phyloP scores from a whole-genome alignment of 2,329 filamentous ascomycete genomes.

The Aspergillus uvarum region DNA sequence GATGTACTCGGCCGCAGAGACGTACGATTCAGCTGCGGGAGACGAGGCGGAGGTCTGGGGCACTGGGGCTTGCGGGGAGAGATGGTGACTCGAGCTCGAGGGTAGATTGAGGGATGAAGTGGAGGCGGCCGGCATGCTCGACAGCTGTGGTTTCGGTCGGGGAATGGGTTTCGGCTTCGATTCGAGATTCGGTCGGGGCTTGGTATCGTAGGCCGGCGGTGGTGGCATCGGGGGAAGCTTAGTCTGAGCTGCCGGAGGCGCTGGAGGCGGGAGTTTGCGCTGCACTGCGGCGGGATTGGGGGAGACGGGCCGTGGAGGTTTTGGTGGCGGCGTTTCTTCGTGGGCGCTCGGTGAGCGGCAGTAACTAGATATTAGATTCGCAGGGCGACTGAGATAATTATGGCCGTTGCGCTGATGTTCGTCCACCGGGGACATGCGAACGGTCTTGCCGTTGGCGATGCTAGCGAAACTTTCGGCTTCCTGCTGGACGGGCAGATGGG shows the following conservation, averaged over 20 bases:
- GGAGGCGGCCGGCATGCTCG: conserved; percentile 18
- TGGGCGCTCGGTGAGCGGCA: conserved; percentile 7
- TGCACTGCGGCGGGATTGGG: conserved; percentile 7
- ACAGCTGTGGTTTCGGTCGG: conserved; percentile 29
- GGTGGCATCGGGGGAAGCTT: conserved; percentile 10
- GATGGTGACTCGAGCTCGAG: conserved; percentile 2
- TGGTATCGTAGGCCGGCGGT: conserved; percentile 8
- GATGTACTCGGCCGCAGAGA: conserved; percentile 29
- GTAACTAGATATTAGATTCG: conserved; percentile 15
- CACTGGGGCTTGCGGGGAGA: conserved; percentile 2
- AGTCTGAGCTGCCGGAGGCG: conserved; percentile 23
- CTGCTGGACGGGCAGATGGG: conserved; percentile 63
- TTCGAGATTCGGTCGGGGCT: conserved; percentile 13
- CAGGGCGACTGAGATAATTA: conserved; percentile 45
- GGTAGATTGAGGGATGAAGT: conserved; percentile 6
- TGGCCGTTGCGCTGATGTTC: conserved; percentile 35
- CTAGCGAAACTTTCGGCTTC: conserved; percentile 66
- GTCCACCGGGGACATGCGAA: conserved; percentile 10
- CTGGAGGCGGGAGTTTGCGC: background rate
- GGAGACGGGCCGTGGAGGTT: background rate
- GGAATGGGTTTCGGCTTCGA: conserved; percentile 28
- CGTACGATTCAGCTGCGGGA: conserved; percentile 18
- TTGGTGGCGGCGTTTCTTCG: background rate
- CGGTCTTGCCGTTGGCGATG: conserved; percentile 65
- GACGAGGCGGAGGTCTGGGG: conserved; percentile 5